These are phyloP conservation scores for Talaromyces islandicus DNA, from an alignment of 2,329 filamentous ascomycete genomes.

Conservation along the genomic window DNA sequence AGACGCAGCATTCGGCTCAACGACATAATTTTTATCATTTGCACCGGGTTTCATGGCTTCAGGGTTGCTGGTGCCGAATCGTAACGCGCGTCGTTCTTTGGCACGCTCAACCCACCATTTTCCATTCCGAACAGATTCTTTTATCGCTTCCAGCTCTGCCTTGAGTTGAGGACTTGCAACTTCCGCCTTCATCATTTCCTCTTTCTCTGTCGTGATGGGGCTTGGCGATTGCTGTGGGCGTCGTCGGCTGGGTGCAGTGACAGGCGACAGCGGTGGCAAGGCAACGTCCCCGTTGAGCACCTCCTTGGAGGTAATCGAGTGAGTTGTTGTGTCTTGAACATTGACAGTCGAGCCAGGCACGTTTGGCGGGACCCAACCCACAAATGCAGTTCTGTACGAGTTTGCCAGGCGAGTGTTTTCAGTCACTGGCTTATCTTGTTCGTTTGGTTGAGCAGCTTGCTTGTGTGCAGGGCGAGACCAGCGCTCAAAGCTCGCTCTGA, in stretches of 20 bases:
- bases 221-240: not conserved
- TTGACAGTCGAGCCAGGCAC: not conserved
- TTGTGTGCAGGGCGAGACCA: not conserved
- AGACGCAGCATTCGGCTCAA: not conserved
- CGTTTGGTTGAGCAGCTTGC: not conserved
- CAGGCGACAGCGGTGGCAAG: not conserved
- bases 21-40: not conserved
- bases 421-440: not conserved
- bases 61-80: not conserved
- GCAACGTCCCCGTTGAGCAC: not conserved
- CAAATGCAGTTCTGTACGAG: not conserved
- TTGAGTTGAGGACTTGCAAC: not conserved
- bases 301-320: not conserved
- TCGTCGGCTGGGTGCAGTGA: not conserved
- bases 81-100: not conserved
- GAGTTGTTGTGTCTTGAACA: not conserved
- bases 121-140: not conserved
- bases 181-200: not conserved
- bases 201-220: not conserved
- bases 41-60: not conserved
- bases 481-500: not conserved
- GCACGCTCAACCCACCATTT: not conserved
- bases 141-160: not conserved
- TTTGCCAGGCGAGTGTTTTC: not conserved
- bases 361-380: not conserved